Percentiles rank a stretch among this genome's conserved stretches.
These are phyloP conservation scores for Trichoderma virens DNA, from an alignment of 495 filamentous ascomycete genomes.

Conservation along the genomic window DNA sequence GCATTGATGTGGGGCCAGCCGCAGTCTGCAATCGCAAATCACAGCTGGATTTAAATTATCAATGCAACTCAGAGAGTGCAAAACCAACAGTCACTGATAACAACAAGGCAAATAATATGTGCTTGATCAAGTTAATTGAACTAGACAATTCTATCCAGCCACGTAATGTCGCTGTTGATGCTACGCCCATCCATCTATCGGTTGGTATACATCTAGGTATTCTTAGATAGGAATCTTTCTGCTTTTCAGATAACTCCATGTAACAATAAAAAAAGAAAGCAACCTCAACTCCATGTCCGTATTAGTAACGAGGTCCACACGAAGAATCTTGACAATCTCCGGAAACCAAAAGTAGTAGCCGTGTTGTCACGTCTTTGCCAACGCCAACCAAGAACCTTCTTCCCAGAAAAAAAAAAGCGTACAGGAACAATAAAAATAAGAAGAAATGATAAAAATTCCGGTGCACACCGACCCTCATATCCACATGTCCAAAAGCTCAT, in stretches of 20 bases:
- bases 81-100: no score
- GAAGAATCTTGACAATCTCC: background rate
- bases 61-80: no score
- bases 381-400: slow-evolving; percentile 1
- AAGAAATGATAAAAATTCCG: background rate
- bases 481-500: background rate
- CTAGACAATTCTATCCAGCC: background rate
- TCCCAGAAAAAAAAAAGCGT: slow-evolving; percentile 2
- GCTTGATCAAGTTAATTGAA: background rate
- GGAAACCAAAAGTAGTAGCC: background rate
- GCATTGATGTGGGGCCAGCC: background rate
- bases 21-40: no score
- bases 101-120: background rate
- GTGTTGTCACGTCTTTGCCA: background rate
- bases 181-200: background rate
- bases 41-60: no score
- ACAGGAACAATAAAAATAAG: background rate
- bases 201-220: background rate
- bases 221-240: background rate
- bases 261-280: background rate
- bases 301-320: background rate
- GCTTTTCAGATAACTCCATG: background rate
- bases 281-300: background rate
- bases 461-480: background rate
- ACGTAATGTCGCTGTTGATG: background rate